Conservation (phyloP, 148 eudicot genomes). For the Chenopodium suecicum region DNA sequence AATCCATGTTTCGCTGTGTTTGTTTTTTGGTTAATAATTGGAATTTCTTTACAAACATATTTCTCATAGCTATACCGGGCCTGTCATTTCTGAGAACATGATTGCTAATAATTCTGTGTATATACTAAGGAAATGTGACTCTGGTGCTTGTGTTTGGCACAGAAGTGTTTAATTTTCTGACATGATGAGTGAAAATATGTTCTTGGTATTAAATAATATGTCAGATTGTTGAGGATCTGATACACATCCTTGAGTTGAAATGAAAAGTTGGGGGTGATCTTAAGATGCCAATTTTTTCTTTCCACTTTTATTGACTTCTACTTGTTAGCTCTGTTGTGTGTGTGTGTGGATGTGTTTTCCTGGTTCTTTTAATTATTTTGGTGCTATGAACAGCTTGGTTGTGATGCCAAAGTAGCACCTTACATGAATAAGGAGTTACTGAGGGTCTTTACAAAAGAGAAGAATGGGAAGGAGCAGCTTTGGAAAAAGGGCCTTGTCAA, state of each 20-base stretch:
- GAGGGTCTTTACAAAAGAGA: constrained; percentile 73
- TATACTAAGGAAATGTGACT: too few species aligned
- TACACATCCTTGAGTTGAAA: too few species aligned
- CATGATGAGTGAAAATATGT: too few species aligned
- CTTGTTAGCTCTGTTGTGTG: background rate
- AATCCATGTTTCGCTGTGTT: background rate
- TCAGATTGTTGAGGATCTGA: too few species aligned
- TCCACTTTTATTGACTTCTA: background rate
- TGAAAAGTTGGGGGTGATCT: too few species aligned
- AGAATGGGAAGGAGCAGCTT: constrained; percentile 74
- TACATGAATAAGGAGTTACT: constrained; percentile 72
- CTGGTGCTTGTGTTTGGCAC: too few species aligned
- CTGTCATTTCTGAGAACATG: background rate
- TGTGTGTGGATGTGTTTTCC: background rate
- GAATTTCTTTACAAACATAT: background rate
- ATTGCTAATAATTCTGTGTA: background rate
- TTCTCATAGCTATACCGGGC: too few species aligned
- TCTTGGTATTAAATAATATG: too few species aligned
- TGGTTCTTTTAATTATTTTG: constrained; percentile 1
- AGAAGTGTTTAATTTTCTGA: background rate
- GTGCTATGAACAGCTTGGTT: constrained; percentile 59
- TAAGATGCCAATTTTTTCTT: constrained; percentile 15
- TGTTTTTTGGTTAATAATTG: background rate
- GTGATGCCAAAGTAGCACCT: constrained; percentile 59
- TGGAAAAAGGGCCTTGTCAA: constrained; percentile 86